Evolutionary conservation across 345 rosid genomes (phyloP).

Genomic region (Hirschfeldia incana): DNA sequence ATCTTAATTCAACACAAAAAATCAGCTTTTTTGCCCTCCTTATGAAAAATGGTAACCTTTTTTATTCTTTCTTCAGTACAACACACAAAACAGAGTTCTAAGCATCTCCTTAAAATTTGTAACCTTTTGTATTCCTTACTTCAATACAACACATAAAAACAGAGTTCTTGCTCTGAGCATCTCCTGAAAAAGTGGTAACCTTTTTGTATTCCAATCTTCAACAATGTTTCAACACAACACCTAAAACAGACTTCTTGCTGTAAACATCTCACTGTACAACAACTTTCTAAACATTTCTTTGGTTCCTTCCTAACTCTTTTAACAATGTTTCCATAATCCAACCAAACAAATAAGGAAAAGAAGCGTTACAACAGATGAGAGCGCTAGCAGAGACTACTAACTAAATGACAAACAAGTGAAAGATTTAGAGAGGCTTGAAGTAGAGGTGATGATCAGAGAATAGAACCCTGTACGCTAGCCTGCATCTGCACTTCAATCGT

Average conservation of each 20-base stretch:
- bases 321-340: not conserved
- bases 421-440: slow-evolving; percentile 28
- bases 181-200: not conserved
- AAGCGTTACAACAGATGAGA: not conserved
- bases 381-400: not conserved
- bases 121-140: not conserved
- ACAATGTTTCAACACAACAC: not conserved
- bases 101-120: too few relatives aligned
- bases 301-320: not conserved
- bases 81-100: too few relatives aligned
- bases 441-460: slow-evolving; percentile 37
- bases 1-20: too few relatives aligned
- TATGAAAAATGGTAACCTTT: not conserved
- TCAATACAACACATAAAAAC: not conserved
- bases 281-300: slow-evolving; percentile 1
- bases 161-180: not conserved
- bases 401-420: not conserved
- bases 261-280: slow-evolving; percentile 1
- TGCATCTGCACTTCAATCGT: slow-evolving; percentile 39
- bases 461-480: slow-evolving; percentile 32
- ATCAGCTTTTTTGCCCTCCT: too few relatives aligned
- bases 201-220: slow-evolving; percentile 12
- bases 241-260: not conserved
- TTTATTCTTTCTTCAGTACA: not conserved
- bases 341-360: not conserved